These are phyloP conservation scores for Pleurostoma richardsiae DNA, from an alignment of 2,329 filamentous ascomycete species.

Conservation along the genomic window DNA sequence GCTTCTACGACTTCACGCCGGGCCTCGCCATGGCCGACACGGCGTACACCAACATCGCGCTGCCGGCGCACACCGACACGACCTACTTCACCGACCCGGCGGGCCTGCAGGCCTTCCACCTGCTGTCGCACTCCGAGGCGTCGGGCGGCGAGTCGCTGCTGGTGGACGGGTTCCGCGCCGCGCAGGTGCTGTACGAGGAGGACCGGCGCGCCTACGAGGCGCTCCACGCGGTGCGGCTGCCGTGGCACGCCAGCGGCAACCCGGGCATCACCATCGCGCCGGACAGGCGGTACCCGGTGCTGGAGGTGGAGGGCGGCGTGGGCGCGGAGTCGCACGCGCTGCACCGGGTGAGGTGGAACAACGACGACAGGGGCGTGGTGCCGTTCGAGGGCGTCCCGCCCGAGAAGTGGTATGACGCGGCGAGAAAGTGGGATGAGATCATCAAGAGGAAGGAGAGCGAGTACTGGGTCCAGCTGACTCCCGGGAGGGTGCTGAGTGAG, in stretches of 20 bases:
- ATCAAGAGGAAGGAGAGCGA: constrained; percentile 60
- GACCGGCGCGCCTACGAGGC: constrained; percentile 50
- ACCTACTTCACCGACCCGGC: constrained; percentile 94
- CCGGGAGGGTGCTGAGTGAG: constrained; percentile 72
- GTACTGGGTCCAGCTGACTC: constrained; percentile 76
- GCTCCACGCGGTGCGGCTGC: constrained; percentile 54
- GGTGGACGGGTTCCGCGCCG: constrained; percentile 80
- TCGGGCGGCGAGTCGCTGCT: constrained; percentile 74
- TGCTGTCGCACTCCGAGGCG: constrained; percentile 62
- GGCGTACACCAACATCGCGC: constrained; percentile 80
- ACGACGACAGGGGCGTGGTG: constrained; percentile 74
- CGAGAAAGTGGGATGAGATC: constrained; percentile 67
- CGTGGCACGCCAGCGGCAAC: constrained; percentile 87
- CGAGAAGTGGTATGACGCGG: constrained; percentile 72
- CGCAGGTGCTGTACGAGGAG: constrained; percentile 49
- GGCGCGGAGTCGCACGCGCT: constrained; percentile 18
- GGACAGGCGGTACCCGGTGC: constrained; percentile 63
- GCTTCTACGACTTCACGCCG: constrained; percentile 75
- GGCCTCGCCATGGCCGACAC: constrained; percentile 85
- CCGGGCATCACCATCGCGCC: constrained; percentile 76
- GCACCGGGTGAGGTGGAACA: constrained; percentile 82
- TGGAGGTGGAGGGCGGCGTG: constrained; percentile 49
- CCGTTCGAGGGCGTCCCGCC: constrained; percentile 46
- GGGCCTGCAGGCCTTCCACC: constrained; percentile 87
- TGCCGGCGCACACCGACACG: constrained; percentile 86